Percentiles rank a stretch among this genome's conserved stretches.
Evolutionary conservation across 2,329 filamentous ascomycete species (phyloP).

Genomic region (Botryotinia convoluta): DNA sequence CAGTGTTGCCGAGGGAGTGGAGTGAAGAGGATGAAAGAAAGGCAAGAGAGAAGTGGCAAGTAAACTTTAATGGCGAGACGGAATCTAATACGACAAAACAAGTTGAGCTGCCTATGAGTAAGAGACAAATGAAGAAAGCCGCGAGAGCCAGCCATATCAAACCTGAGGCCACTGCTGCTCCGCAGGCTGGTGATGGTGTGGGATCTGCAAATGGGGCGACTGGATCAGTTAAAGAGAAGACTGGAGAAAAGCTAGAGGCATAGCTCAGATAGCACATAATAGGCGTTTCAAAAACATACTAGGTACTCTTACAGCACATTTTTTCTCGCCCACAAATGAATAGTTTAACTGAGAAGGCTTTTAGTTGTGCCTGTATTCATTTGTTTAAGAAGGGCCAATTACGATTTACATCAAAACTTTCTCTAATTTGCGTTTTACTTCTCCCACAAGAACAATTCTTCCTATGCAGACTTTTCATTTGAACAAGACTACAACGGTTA

Average conservation of each 20-base stretch:
- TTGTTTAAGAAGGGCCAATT: neutral
- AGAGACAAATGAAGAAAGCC: conserved; percentile 32
- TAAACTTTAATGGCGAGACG: conserved; percentile 26
- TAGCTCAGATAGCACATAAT: neutral
- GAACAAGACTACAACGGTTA: neutral
- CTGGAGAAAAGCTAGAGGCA: neutral
- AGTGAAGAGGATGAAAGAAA: conserved; percentile 73
- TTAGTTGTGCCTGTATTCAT: neutral
- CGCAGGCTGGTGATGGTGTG: neutral
- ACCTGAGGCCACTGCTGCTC: neutral
- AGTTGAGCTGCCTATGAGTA: conserved; percentile 25
- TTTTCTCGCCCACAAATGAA: neutral
- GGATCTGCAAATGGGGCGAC: neutral
- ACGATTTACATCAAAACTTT: neutral
- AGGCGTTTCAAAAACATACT: neutral
- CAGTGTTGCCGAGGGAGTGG: conserved; percentile 84
- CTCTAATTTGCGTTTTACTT: neutral
- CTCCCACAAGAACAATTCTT: too few relatives aligned
- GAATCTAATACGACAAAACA: conserved; percentile 23
- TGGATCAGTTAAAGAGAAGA: neutral
- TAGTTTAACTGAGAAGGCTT: neutral
- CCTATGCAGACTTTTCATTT: neutral
- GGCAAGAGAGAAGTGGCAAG: conserved; percentile 57
- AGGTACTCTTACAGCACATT: neutral
- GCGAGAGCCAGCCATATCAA: conserved; percentile 22